Conservation (phyloP, 768 basidiomycete genomes). For the Cyclocybe aegerita region DNA sequence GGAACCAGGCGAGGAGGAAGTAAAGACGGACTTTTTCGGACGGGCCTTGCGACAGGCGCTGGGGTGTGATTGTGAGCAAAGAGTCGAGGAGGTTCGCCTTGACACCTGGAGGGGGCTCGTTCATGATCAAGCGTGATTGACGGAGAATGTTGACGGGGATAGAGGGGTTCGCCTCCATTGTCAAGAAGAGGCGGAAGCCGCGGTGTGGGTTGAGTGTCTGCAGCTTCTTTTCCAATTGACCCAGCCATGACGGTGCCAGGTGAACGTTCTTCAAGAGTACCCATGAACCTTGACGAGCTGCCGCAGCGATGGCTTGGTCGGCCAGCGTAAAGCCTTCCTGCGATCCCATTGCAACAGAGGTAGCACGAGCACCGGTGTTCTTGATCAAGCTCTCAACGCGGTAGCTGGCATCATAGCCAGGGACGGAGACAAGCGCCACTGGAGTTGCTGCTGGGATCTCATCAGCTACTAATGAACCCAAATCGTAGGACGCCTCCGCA, state of each 20-base stretch:
- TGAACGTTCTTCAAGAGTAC: constrained; percentile 98
- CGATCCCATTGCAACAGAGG: constrained; percentile 97
- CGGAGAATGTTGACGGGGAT: constrained; percentile 97
- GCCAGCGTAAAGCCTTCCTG: constrained; percentile 96
- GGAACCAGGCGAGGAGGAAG: constrained; percentile 99
- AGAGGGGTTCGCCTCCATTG: constrained; percentile 94
- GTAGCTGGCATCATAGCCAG: constrained; percentile 98
- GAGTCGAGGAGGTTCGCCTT: constrained; percentile 96
- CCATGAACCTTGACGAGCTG: constrained; percentile 93
- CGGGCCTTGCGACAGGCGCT: constrained; percentile 81
- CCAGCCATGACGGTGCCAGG: constrained; percentile 93
- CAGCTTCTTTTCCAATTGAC: constrained; percentile 93
- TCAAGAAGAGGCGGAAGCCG: constrained; percentile 95
- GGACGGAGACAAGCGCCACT: constrained; percentile 87
- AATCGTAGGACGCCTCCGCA: constrained; percentile 69
- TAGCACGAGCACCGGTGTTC: constrained; percentile 71
- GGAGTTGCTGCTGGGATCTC: constrained; percentile 84
- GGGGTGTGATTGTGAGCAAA: constrained; percentile 66
- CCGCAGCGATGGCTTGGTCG: constrained; percentile 92
- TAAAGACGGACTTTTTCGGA: constrained; percentile 91
- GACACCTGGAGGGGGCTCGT: constrained; percentile 96
- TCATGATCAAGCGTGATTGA: constrained; percentile 96
- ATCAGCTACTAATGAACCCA: constrained; percentile 72
- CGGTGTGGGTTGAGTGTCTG: constrained; percentile 88
- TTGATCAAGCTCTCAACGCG: constrained; percentile 87